Percentiles rank a stretch among this genome's conserved stretches.
Conservation (phyloP, 768 basidiomycete species). For the Hypsizygus marmoreus region DNA sequence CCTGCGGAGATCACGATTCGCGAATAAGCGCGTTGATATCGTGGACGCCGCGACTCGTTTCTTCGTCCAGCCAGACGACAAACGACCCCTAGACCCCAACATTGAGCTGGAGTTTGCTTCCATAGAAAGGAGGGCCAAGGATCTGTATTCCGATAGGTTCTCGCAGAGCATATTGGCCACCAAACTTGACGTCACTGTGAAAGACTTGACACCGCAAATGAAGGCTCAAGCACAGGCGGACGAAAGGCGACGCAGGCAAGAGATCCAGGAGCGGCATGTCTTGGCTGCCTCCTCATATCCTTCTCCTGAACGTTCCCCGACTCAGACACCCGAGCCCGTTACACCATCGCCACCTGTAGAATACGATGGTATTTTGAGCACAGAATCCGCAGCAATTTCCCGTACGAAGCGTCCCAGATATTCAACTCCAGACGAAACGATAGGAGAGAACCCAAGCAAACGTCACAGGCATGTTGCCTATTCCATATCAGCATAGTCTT, state of each 20-base stretch:
- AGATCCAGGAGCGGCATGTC: conserved; percentile 3
- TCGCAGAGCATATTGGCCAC: conserved; percentile 8
- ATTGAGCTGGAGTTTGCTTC: conserved; percentile 23
- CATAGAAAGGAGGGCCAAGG: conserved; percentile 20
- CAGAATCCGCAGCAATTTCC: not conserved
- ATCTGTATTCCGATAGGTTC: conserved; percentile 23
- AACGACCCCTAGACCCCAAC: conserved; percentile 18
- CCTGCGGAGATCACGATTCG: conserved; percentile 34
- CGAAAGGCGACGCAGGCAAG: not conserved
- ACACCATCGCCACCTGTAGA: not conserved
- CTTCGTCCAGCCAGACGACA: conserved; percentile 24
- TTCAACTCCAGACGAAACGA: not conserved
- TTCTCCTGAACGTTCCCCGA: conserved; percentile 19
- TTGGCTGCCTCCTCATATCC: conserved; percentile 16
- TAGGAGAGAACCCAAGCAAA: conserved; percentile 6
- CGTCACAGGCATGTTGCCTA: conserved; percentile 15
- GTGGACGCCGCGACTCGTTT: conserved; percentile 38
- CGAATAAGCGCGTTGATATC: conserved; percentile 33
- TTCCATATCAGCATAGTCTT: not conserved
- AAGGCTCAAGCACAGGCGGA: conserved; percentile 13
- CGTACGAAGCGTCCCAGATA: conserved; percentile 14
- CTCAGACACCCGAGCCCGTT: conserved; percentile 12
- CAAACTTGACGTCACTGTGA: conserved; percentile 29
- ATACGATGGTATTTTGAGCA: conserved; percentile 1
- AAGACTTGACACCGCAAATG: conserved; percentile 26